These are phyloP conservation scores for Fusarium annulatum DNA, from an alignment of 2,329 filamentous ascomycete species.

Conservation along the genomic window DNA sequence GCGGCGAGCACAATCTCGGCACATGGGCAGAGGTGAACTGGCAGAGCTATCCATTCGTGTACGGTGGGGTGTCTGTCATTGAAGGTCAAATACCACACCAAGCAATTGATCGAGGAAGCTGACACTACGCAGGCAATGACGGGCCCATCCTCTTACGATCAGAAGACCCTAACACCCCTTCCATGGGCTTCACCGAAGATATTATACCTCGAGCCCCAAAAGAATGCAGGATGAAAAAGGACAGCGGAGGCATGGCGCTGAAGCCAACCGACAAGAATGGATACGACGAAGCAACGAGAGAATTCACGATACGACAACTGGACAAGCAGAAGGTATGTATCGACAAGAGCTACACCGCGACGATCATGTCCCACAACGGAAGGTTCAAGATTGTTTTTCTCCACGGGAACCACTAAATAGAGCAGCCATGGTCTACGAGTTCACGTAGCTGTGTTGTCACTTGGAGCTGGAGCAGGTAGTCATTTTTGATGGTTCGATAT, in stretches of 20 bases:
- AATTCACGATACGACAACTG: constrained; percentile 15
- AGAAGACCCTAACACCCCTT: constrained; percentile 13
- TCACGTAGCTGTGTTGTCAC: not conserved
- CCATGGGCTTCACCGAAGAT: constrained; percentile 23
- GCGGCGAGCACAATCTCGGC: constrained; percentile 29
- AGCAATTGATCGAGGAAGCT: not conserved
- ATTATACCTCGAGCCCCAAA: constrained; percentile 22
- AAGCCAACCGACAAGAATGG: constrained; percentile 37
- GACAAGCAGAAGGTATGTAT: constrained; percentile 22
- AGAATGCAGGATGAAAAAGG: constrained; percentile 19
- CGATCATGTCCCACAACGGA: constrained; percentile 32
- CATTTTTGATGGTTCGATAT: no score
- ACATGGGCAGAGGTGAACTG: constrained; percentile 37
- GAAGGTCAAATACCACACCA: constrained; percentile 8
- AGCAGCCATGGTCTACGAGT: not conserved
- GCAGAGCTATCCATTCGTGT: constrained; percentile 24
- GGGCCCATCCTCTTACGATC: constrained; percentile 27
- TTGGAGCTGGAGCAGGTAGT: not conserved
- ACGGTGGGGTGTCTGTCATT: constrained; percentile 36
- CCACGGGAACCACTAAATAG: constrained; percentile 19
- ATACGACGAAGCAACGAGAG: constrained; percentile 22
- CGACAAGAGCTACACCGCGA: constrained; percentile 22
- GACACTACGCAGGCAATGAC: constrained; percentile 25
- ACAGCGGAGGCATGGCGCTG: constrained; percentile 14
- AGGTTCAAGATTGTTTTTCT: constrained; percentile 25